Evolutionary conservation across 768 basidiomycete species (phyloP).

Genomic region (Crepidotus variabilis): DNA sequence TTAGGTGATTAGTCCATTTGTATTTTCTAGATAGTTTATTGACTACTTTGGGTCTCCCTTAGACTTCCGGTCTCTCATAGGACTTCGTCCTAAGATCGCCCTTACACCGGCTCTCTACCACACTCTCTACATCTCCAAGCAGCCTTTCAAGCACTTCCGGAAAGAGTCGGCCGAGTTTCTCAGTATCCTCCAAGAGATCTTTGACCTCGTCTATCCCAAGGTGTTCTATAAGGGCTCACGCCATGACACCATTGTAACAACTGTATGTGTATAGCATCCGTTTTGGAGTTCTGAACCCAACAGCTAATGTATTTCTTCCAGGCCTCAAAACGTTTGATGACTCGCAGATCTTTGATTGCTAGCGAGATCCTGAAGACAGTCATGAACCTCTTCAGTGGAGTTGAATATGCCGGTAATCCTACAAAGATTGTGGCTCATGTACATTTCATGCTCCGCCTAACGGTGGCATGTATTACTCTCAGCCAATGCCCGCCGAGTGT

Average conservation of each 20-base stretch:
- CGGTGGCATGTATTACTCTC: too few relatives aligned
- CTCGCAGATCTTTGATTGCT: constrained; percentile 5
- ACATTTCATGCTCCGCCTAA: neutral
- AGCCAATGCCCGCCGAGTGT: too few relatives aligned
- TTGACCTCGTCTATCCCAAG: neutral
- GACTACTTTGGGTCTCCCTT: too few relatives aligned
- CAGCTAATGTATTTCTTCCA: neutral
- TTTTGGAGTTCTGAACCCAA: neutral
- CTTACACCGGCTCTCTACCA: too few relatives aligned
- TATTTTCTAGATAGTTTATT: too few relatives aligned
- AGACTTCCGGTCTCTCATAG: too few relatives aligned
- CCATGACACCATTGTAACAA: neutral
- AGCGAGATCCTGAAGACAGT: constrained; percentile 2
- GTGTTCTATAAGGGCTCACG: neutral
- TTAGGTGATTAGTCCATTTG: too few relatives aligned
- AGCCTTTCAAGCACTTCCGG: neutral
- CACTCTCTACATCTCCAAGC: too few relatives aligned
- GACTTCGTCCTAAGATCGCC: too few relatives aligned
- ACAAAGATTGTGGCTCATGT: constrained; percentile 6
- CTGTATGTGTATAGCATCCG: neutral
- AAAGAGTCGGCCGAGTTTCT: neutral
- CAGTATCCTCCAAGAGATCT: constrained; percentile 4
- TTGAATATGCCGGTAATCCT: neutral
- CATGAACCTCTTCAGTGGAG: constrained; percentile 3
- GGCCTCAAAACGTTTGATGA: constrained; percentile 8